phyloP scores from a whole-genome alignment of 2,329 filamentous ascomycete species.

The Dactylellina leptospora region DNA sequence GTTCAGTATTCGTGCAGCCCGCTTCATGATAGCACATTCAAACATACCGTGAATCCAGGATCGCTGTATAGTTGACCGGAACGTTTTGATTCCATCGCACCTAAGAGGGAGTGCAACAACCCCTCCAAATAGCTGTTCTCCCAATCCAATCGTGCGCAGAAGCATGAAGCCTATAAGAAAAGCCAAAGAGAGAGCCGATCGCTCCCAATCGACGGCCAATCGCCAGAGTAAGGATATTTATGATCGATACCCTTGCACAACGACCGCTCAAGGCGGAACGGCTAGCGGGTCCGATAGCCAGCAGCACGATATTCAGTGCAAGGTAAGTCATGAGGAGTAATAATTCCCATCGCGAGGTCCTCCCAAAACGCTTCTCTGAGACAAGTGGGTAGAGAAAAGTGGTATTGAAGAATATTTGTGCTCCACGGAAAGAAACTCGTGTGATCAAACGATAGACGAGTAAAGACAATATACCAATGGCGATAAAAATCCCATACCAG shows the following conservation, averaged over 20 bases:
- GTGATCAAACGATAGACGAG: neutral
- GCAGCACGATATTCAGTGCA: neutral
- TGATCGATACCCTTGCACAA: neutral
- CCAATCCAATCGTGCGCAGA: neutral
- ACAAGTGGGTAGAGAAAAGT: neutral
- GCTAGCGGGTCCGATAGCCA: neutral
- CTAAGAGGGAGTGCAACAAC: neutral
- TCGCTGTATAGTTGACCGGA: neutral
- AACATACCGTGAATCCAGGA: neutral
- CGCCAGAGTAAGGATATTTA: neutral
- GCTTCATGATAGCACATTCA: neutral
- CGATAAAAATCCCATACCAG: neutral
- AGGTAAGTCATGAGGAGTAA: neutral
- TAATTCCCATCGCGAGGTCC: neutral
- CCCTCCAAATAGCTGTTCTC: neutral
- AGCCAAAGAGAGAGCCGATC: neutral
- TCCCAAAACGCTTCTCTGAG: neutral
- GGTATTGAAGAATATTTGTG: neutral
- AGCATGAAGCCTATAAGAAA: neutral
- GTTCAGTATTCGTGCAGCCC: neutral
- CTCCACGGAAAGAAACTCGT: neutral
- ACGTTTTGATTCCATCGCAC: neutral
- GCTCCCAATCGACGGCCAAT: neutral
- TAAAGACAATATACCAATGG: neutral
- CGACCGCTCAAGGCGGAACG: neutral